A percentile compares a stretch with the other conserved stretches of the same genome.
Evolutionary conservation across 1,139 yeast species (phyloP).

Genomic region (Geotrichum phurueaensis): DNA sequence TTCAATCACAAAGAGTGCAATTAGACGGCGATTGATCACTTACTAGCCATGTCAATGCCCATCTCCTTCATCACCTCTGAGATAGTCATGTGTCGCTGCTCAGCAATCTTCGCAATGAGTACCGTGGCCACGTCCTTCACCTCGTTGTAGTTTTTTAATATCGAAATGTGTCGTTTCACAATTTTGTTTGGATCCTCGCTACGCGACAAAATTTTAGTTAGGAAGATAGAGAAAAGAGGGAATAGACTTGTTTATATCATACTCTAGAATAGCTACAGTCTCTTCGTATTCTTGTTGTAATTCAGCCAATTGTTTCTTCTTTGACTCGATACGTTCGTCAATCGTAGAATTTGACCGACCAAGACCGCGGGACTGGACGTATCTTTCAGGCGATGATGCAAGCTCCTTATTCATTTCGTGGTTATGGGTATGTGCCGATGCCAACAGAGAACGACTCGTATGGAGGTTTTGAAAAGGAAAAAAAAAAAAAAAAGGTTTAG

Average conservation of each 20-base stretch:
- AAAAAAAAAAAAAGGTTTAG: not conserved
- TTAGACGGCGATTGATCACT: not conserved
- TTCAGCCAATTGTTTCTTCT: slow-evolving; percentile 6
- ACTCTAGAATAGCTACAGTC: slow-evolving; percentile 9
- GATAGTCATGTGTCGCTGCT: slow-evolving; percentile 15
- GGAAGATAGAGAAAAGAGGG: not conserved
- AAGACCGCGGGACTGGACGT: not conserved
- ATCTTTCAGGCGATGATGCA: slow-evolving; percentile 7
- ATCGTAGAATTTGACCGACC: not conserved
- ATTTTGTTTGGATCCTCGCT: slow-evolving; percentile 15
- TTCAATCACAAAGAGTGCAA: not conserved
- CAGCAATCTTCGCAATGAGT: slow-evolving; percentile 17
- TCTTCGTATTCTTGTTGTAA: slow-evolving; percentile 9
- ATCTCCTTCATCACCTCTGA: slow-evolving; percentile 15
- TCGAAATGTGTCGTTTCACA: slow-evolving; percentile 13
- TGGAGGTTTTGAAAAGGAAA: not conserved
- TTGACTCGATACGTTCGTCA: slow-evolving; percentile 3
- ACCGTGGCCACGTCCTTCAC: slow-evolving; percentile 14
- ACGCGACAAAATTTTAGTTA: not conserved
- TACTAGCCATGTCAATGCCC: slow-evolving; percentile 11
- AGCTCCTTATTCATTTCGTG: not conserved
- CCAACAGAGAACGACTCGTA: not conserved
- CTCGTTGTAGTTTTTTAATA: slow-evolving; percentile 16
- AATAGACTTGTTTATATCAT: not conserved
- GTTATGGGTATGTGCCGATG: not conserved